Conservation (phyloP, 805 yeast genomes). For the Saccharomycopsis fodiens region DNA sequence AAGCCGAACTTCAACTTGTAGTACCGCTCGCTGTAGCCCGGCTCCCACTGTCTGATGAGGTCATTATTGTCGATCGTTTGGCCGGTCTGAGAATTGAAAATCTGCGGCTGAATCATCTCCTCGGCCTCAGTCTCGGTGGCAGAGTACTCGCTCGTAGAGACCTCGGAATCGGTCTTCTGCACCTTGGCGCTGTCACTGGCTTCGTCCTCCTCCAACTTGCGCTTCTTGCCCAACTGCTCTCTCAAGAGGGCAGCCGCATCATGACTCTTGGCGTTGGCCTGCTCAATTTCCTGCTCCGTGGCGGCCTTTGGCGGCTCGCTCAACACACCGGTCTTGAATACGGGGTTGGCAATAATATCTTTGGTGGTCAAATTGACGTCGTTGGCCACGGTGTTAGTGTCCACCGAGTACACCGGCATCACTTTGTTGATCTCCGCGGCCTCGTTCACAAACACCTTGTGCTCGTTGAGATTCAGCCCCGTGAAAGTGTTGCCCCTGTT, state of each 20-base stretch:
- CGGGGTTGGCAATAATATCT: slow-evolving; percentile 15
- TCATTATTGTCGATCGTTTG: slow-evolving; percentile 29
- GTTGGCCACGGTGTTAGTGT: slow-evolving; percentile 25
- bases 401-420: slow-evolving; percentile 17
- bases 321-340: background rate
- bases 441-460: slow-evolving; percentile 16
- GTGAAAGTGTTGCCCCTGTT: slow-evolving; percentile 26
- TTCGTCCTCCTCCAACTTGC: slow-evolving; percentile 21
- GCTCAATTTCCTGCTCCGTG: slow-evolving; percentile 28
- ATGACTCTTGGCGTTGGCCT: slow-evolving; percentile 27
- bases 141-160: background rate
- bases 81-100: slow-evolving; percentile 17
- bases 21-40: slow-evolving; percentile 81
- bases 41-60: slow-evolving; percentile 67
- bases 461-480: slow-evolving; percentile 17
- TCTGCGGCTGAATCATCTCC: slow-evolving; percentile 9
- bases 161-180: slow-evolving; percentile 21
- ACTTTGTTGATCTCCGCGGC: slow-evolving; percentile 12
- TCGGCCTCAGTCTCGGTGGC: slow-evolving; percentile 2
- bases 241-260: slow-evolving; percentile 40
- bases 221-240: slow-evolving; percentile 25
- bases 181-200: slow-evolving; percentile 16
- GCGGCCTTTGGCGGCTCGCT: background rate
- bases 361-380: slow-evolving; percentile 9
- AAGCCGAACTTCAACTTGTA: slow-evolving; percentile 68